Percentiles rank a stretch among this genome's conserved stretches.
phyloP scores from a whole-genome alignment of 2,329 filamentous ascomycete genomes.

The Blastomyces parvus region DNA sequence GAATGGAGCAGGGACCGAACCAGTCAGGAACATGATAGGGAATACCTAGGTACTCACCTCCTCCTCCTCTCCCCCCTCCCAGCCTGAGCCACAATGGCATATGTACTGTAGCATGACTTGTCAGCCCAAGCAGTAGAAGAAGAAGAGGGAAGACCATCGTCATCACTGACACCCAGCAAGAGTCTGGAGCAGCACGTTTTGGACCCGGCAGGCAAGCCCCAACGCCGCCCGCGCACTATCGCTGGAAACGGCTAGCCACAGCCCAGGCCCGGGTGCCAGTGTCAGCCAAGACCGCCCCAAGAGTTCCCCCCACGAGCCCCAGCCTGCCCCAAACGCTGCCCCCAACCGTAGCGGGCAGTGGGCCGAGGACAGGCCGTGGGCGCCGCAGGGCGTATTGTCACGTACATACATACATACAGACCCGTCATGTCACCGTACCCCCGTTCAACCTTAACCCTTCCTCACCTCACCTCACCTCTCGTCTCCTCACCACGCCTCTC shows the following conservation, averaged over 20 bases:
- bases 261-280: background rate
- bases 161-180: no score
- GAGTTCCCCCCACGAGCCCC: no score
- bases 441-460: no score
- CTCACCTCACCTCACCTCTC: no score
- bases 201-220: background rate
- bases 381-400: background rate
- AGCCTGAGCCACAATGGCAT: background rate
- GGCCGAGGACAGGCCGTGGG: background rate
- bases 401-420: no score
- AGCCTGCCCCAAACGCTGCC: no score
- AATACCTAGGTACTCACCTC: background rate
- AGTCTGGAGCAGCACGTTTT: background rate
- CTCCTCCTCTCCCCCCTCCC: background rate
- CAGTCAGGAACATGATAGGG: background rate
- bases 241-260: no score
- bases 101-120: background rate
- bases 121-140: background rate
- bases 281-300: constrained; percentile 3
- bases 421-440: background rate
- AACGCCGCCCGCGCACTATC: background rate
- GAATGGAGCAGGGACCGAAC: background rate
- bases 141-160: no score
- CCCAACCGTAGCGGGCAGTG: no score
- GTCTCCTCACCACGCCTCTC: no score